Evolutionary conservation across 768 basidiomycete species (phyloP).

Genomic region (Boletus reticuloceps): DNA sequence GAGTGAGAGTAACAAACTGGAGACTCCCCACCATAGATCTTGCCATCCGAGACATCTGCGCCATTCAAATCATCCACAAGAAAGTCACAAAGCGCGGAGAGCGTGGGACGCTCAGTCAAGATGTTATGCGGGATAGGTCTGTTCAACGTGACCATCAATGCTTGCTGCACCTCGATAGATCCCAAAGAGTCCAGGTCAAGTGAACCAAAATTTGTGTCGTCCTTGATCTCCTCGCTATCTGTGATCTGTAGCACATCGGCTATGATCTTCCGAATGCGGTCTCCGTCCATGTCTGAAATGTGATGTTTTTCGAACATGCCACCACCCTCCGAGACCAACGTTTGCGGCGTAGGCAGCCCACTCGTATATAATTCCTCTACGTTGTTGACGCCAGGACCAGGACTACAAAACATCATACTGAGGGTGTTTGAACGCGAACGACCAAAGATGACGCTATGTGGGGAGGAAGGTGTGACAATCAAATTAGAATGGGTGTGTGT

Average conservation of each 20-base stretch:
- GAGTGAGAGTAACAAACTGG: background rate
- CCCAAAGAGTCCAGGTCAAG: constrained; percentile 66
- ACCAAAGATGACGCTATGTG: constrained; percentile 27
- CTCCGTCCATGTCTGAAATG: background rate
- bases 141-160: constrained; percentile 40
- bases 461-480: constrained; percentile 24
- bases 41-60: background rate
- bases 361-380: constrained; percentile 12
- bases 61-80: constrained; percentile 1
- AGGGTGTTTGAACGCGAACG: constrained; percentile 28
- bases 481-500: constrained; percentile 28
- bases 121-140: constrained; percentile 44
- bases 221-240: constrained; percentile 36
- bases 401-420: constrained; percentile 9
- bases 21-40: background rate
- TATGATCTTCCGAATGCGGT: constrained; percentile 38
- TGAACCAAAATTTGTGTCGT: constrained; percentile 44
- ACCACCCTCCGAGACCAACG: constrained; percentile 36
- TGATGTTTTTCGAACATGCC: background rate
- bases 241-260: constrained; percentile 41
- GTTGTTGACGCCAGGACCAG: background rate
- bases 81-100: constrained; percentile 21
- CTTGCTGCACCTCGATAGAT: constrained; percentile 58
- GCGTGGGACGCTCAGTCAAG: constrained; percentile 40
- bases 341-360: constrained; percentile 35